Evolutionary conservation across 2,329 filamentous ascomycete genomes (phyloP), one percentile per base, ranked within the genome.

Genomic region (Ceratocystiopsis minuta): DNA sequence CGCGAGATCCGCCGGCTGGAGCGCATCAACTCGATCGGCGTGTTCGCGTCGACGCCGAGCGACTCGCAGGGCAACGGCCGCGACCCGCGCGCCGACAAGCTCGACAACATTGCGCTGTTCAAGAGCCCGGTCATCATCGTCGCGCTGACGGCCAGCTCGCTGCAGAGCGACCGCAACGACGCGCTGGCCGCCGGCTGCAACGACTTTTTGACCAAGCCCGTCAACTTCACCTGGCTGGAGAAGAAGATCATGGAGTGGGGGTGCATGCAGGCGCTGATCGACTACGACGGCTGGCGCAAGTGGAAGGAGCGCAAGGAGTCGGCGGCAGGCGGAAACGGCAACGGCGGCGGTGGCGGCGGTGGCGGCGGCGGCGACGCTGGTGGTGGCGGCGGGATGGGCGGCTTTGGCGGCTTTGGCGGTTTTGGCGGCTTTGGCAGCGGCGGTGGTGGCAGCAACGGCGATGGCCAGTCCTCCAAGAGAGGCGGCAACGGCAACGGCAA

Each of bases 211-310:
- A 96, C 90, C 47, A 95, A 95, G 84, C 90, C 90, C 16, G 88
- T 98, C 51, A 93, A 93, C 57, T 95, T 95, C 55, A 81, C 92
- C 45, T 98, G 88, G 87, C 73, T 98, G 20, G 85, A 95, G 58
- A 77, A 88, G 44, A 98, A 98, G 60, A 87, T 96, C 51, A 95
- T 92, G 63, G 90, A 98, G 67, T 98, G 90, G 90, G 90, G 90
- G 43, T 96, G 90, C 65, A 98, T 98, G 90, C 90, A 96, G 64
- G 90, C 90, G 11, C 70, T 98, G 18, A 96, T 98, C 54, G 90
- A 98, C 63, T 96, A 90, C 57, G 88, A 96, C 57, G 90, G 90
- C 47, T 98, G 90, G 90, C 75, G 87, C 43, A 85, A 85, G 59
- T 98, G 90, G 90, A 94, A 94, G 58, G 83, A 90, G 53, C 88